These are phyloP conservation scores for Neurospora sp. DNA, from an alignment of 495 filamentous ascomycete genomes.

Conservation along the genomic window DNA sequence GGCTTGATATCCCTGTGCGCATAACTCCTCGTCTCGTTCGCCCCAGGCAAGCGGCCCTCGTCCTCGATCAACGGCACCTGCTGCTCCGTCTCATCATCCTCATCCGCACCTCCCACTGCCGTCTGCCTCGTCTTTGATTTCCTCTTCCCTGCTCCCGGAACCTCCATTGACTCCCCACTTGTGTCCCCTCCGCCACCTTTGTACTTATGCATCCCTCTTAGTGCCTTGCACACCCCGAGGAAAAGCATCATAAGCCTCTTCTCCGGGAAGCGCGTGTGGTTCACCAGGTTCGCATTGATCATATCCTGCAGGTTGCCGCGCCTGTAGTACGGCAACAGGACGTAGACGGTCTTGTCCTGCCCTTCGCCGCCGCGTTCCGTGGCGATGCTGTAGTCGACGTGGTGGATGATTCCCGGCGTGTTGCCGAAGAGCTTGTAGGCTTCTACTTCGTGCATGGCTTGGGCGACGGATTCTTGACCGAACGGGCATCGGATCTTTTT, in stretches of 20 bases:
- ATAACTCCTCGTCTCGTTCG: constrained; percentile 67
- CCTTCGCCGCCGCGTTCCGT: constrained; percentile 44
- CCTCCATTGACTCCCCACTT: constrained; percentile 41
- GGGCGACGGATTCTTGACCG: constrained; percentile 87
- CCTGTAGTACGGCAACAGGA: constrained; percentile 88
- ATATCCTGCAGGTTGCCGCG: constrained; percentile 93
- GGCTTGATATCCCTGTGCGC: constrained; percentile 97
- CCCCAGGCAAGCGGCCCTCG: constrained; percentile 64
- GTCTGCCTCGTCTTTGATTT: constrained; percentile 46
- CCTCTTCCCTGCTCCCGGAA: constrained; percentile 33
- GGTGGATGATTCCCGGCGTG: constrained; percentile 80
- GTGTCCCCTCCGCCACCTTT: constrained; percentile 34
- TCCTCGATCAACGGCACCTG: constrained; percentile 74
- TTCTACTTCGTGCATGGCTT: constrained; percentile 93
- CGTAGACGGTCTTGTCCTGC: constrained; percentile 87
- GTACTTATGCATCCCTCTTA: constrained; percentile 88
- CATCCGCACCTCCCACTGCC: constrained; percentile 36
- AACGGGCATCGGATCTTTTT: constrained; percentile 98
- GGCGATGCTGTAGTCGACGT: constrained; percentile 66
- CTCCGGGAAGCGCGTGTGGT: constrained; percentile 88
- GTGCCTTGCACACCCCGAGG: constrained; percentile 77
- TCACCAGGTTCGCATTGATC: constrained; percentile 97
- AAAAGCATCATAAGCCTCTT: constrained; percentile 80
- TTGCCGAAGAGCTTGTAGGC: constrained; percentile 83
- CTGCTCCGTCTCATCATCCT: constrained; percentile 62